Evolutionary conservation across 768 basidiomycete genomes (phyloP).

Genomic region (Pleurotus djamor): DNA sequence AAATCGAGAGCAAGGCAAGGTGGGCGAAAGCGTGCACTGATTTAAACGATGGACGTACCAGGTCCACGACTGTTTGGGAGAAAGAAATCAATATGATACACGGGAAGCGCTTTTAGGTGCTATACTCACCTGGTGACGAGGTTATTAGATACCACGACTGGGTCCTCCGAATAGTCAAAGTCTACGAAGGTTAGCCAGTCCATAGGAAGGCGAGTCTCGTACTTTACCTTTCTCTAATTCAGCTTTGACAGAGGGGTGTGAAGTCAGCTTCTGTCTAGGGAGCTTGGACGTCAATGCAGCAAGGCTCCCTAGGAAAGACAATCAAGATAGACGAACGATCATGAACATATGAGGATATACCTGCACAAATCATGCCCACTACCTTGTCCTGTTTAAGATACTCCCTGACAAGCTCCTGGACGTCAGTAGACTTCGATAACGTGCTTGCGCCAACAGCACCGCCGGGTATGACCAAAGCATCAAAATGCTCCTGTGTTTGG

Average conservation of each 20-base stretch:
- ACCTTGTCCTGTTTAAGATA: constrained; percentile 54
- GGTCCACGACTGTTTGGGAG: constrained; percentile 53
- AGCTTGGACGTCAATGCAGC: constrained; percentile 63
- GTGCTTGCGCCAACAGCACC: constrained; percentile 78
- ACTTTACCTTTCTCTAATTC: constrained; percentile 50
- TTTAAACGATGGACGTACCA: constrained; percentile 32
- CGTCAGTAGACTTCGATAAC: constrained; percentile 53
- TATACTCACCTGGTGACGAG: constrained; percentile 68
- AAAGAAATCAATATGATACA: no score
- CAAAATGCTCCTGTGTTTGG: constrained; percentile 52
- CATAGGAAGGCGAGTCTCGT: no score
- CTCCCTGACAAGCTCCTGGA: constrained; percentile 60
- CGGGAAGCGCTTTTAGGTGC: no score
- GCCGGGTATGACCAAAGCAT: constrained; percentile 74
- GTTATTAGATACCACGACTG: constrained; percentile 71
- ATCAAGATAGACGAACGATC: no score
- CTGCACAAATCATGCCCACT: constrained; percentile 87
- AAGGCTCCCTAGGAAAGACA: constrained; percentile 50
- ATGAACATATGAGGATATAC: constrained; percentile 28
- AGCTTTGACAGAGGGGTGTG: constrained; percentile 70
- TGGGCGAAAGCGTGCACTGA: neutral
- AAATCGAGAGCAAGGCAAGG: neutral
- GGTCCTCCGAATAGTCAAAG: constrained; percentile 72
- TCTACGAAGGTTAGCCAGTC: constrained; percentile 29
- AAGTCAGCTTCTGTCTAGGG: constrained; percentile 66